Percentiles rank a stretch among this genome's conserved stretches.
These are phyloP conservation scores for Rhodotorula taiwanensis DNA, from an alignment of 768 basidiomycete species.

Conservation along the genomic window DNA sequence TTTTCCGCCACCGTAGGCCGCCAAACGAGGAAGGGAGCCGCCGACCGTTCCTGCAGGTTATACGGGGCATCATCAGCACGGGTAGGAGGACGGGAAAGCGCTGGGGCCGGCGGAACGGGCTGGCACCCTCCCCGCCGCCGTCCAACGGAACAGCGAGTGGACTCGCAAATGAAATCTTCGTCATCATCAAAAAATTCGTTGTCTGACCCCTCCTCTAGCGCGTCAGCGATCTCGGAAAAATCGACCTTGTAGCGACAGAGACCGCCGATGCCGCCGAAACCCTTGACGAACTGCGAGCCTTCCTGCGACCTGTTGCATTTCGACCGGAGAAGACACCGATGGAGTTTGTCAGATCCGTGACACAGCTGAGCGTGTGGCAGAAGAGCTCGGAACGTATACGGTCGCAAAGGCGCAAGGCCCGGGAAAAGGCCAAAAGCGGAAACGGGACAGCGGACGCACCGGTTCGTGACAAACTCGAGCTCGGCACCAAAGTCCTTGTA, in stretches of 20 bases:
- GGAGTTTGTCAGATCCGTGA: no score
- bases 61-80: no score
- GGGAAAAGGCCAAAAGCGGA: neutral
- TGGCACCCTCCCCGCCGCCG: no score
- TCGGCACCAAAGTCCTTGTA: constrained; percentile 96
- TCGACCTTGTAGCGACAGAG: constrained; percentile 96
- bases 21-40: constrained; percentile 16
- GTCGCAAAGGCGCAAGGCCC: no score
- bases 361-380: no score
- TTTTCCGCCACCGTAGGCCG: neutral
- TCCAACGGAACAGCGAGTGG: no score
- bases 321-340: constrained; percentile 61
- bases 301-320: constrained; percentile 84
- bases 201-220: constrained; percentile 43
- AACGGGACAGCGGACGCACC: constrained; percentile 64
- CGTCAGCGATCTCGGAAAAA: constrained; percentile 65
- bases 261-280: constrained; percentile 96
- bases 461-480: constrained; percentile 81
- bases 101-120: no score
- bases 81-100: no score
- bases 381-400: no score
- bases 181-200: no score
- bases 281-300: constrained; percentile 95
- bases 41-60: neutral
- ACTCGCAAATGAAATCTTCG: no score